Evolutionary conservation across 768 basidiomycete species (phyloP).

Genomic region (Tricholoma bakamatsutake): DNA sequence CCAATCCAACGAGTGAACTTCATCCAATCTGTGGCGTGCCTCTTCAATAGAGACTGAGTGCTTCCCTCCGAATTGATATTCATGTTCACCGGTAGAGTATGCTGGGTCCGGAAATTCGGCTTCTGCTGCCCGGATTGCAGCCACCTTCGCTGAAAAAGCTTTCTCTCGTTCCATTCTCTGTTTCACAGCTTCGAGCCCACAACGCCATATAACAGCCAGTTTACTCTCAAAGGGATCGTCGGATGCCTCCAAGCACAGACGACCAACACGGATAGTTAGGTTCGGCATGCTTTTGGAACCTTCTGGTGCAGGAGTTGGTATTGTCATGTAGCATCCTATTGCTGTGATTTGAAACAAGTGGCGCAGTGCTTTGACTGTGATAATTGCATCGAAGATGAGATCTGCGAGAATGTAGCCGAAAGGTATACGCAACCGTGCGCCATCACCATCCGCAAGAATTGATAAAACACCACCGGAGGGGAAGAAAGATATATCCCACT

Average conservation of each 20-base stretch:
- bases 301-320: conserved; percentile 65
- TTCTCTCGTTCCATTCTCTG: conserved; percentile 70
- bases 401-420: conserved; percentile 71
- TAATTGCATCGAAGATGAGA: conserved; percentile 62
- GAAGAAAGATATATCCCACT: conserved; percentile 38
- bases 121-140: conserved; percentile 49
- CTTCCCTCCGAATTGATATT: conserved; percentile 56
- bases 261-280: conserved; percentile 51
- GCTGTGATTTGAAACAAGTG: conserved; percentile 58
- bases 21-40: conserved; percentile 62
- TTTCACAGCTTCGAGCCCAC: conserved; percentile 66
- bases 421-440: conserved; percentile 73
- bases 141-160: conserved; percentile 75
- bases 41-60: conserved; percentile 69
- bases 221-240: conserved; percentile 83
- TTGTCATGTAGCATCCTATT: conserved; percentile 43
- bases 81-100: conserved; percentile 23
- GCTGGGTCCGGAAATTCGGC: conserved; percentile 20
- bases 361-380: conserved; percentile 67
- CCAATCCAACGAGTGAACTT: conserved; percentile 74
- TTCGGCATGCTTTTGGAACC: conserved; percentile 66
- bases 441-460: conserved; percentile 53
- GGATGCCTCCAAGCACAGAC: conserved; percentile 67
- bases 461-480: conserved; percentile 25
- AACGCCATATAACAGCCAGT: conserved; percentile 67